Evolutionary conservation across 257 asterid species (phyloP).

Genomic region (Ocimum tenuiflorum): DNA sequence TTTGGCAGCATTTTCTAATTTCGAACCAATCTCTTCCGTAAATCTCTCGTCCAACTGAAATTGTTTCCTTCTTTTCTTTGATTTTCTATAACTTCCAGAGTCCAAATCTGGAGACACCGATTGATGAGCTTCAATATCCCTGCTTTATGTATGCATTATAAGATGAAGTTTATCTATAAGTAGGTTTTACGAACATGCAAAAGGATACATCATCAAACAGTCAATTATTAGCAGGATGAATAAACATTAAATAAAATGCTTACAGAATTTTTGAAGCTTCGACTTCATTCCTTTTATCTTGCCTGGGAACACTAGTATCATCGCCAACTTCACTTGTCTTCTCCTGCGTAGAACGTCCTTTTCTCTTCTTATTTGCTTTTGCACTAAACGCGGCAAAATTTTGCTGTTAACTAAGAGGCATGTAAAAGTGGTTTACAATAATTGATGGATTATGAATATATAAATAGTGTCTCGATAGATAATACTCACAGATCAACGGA

Average conservation of each 20-base stretch:
- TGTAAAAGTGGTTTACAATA: not conserved
- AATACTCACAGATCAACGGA: constrained; percentile 26
- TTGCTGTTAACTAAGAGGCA: constrained; percentile 11
- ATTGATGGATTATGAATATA: not conserved
- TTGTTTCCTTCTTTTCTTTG: constrained; percentile 55
- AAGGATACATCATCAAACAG: not conserved
- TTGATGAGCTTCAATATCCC: constrained; percentile 27
- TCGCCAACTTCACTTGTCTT: constrained; percentile 25
- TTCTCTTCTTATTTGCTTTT: constrained; percentile 53
- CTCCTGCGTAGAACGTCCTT: constrained; percentile 30
- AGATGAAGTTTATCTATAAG: constrained; percentile 1
- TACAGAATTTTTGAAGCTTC: constrained; percentile 35
- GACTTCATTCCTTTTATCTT: constrained; percentile 28
- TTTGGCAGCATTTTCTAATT: constrained; percentile 11
- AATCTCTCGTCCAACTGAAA: constrained; percentile 23
- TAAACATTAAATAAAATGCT: constrained; percentile 15
- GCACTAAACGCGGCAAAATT: constrained; percentile 17
- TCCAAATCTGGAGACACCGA: constrained; percentile 23
- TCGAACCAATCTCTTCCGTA: constrained; percentile 19
- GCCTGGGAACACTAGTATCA: constrained; percentile 14
- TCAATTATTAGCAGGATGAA: constrained; percentile 8
- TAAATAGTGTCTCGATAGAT: not conserved
- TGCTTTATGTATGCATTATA: constrained; percentile 18
- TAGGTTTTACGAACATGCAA: not conserved
- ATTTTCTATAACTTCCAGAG: constrained; percentile 29